Conservation (phyloP, 2,329 filamentous ascomycete species). For the Alternaria atra region DNA sequence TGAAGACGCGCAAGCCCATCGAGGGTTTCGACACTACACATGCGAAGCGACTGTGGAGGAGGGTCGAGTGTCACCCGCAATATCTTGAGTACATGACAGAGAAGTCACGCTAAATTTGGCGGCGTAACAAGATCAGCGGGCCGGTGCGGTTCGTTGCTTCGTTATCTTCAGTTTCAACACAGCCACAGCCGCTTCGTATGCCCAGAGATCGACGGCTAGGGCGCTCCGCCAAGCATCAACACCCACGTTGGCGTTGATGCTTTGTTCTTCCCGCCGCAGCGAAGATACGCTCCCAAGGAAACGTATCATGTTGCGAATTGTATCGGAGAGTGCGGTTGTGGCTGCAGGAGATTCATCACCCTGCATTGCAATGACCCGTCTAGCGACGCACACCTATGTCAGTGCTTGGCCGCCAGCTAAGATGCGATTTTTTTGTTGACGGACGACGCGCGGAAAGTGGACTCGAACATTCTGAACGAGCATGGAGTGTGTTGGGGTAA, state of each 20-base stretch:
- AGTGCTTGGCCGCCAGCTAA: neutral
- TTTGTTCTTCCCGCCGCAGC: slow-evolving; percentile 15
- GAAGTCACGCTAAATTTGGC: slow-evolving; percentile 20
- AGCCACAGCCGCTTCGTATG: slow-evolving; percentile 33
- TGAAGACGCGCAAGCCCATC: slow-evolving; percentile 4
- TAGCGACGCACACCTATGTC: neutral
- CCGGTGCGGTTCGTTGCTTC: slow-evolving; percentile 24
- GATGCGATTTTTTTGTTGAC: neutral
- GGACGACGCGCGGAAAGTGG: slow-evolving; percentile 8
- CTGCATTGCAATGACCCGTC: slow-evolving; percentile 9
- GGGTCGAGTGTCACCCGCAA: slow-evolving; percentile 7
- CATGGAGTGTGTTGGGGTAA: slow-evolving; percentile 10
- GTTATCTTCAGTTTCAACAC: slow-evolving; percentile 38
- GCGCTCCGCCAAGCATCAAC: slow-evolving; percentile 18
- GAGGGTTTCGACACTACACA: neutral
- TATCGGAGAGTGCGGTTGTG: neutral
- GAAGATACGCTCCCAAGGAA: neutral
- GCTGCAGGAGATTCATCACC: slow-evolving; percentile 10
- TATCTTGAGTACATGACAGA: slow-evolving; percentile 4
- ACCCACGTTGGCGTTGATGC: slow-evolving; percentile 14
- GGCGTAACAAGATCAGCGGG: slow-evolving; percentile 21
- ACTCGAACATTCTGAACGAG: slow-evolving; percentile 7
- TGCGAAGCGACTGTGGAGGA: slow-evolving; percentile 7
- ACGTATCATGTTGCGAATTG: neutral
- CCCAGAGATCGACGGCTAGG: slow-evolving; percentile 20